A percentile compares a stretch with the other conserved stretches of the same genome.
phyloP scores from a whole-genome alignment of 371 early-diverging fungal genomes.

The Mortierella sp. region DNA sequence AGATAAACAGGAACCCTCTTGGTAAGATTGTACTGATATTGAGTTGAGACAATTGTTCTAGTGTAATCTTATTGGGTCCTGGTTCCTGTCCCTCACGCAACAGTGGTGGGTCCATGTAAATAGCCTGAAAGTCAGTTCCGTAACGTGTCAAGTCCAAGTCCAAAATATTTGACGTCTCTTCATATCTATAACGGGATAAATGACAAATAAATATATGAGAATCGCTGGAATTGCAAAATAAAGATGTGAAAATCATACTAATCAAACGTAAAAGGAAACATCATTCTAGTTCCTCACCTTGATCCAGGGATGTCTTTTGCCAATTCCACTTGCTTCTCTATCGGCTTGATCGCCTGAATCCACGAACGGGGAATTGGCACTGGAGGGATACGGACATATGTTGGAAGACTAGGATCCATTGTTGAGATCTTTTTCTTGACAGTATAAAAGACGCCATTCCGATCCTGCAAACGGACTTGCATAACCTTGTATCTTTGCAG shows the following conservation, averaged over 20 bases:
- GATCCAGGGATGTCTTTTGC: slow-evolving; percentile 27
- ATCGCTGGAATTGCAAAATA: too few relatives aligned
- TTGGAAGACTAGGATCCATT: slow-evolving; percentile 86
- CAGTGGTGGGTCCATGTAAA: slow-evolving; percentile 94
- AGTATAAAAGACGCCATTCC: slow-evolving; percentile 82
- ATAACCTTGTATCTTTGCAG: slow-evolving; percentile 85
- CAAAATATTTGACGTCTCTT: slow-evolving; percentile 57
- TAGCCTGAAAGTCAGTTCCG: slow-evolving; percentile 79
- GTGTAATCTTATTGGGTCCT: slow-evolving; percentile 74
- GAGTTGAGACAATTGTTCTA: slow-evolving; percentile 71
- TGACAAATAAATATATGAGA: too few relatives aligned
- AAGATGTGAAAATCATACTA: neutral
- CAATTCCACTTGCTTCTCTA: slow-evolving; percentile 34
- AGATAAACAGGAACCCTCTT: slow-evolving; percentile 90
- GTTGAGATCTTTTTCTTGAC: slow-evolving; percentile 85
- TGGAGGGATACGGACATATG: slow-evolving; percentile 89
- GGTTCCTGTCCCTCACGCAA: slow-evolving; percentile 77
- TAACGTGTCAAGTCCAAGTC: slow-evolving; percentile 61
- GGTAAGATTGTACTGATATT: slow-evolving; percentile 74
- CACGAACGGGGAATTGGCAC: slow-evolving; percentile 87
- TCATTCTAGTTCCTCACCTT: slow-evolving; percentile 24
- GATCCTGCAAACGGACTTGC: slow-evolving; percentile 88
- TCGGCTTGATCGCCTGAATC: slow-evolving; percentile 79
- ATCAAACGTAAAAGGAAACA: slow-evolving; percentile 34
- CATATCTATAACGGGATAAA: slow-evolving; percentile 56